These are phyloP conservation scores for Eucalyptus grandis DNA, from an alignment of 345 rosid genomes.

Conservation along the genomic window DNA sequence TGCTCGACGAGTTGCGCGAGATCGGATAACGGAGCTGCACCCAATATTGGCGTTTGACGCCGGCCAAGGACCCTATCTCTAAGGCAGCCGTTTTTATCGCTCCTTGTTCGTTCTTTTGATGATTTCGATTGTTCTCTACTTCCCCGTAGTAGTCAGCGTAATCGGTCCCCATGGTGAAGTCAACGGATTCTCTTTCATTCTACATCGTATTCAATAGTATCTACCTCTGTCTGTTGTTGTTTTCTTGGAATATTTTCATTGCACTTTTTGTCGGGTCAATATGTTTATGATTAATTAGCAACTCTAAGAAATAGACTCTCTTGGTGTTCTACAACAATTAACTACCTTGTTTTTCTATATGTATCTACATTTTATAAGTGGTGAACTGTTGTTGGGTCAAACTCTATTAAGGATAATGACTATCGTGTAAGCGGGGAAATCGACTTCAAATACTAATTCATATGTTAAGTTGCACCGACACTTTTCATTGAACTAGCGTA, in stretches of 20 bases:
- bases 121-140: not conserved
- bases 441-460: not conserved
- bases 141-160: too few species aligned
- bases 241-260: too few species aligned
- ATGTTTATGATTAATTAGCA: too few species aligned
- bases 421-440: not conserved
- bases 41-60: not conserved
- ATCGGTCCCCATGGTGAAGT: too few species aligned
- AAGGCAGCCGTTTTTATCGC: too few species aligned
- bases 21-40: constrained; percentile 33
- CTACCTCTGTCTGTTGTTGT: too few species aligned
- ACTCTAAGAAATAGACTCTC: too few species aligned
- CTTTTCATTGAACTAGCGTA: not conserved
- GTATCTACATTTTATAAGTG: too few species aligned
- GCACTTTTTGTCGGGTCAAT: too few species aligned
- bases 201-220: not conserved
- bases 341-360: too few species aligned
- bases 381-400: not conserved
- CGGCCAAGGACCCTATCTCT: not conserved
- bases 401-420: not conserved
- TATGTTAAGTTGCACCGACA: not conserved
- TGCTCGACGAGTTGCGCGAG: constrained; percentile 40
- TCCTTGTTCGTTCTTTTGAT: too few species aligned
- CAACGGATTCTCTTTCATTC: not conserved
- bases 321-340: too few species aligned